Conservation (phyloP, 495 filamentous ascomycete species). For the Sabuloglossum arenarium region DNA sequence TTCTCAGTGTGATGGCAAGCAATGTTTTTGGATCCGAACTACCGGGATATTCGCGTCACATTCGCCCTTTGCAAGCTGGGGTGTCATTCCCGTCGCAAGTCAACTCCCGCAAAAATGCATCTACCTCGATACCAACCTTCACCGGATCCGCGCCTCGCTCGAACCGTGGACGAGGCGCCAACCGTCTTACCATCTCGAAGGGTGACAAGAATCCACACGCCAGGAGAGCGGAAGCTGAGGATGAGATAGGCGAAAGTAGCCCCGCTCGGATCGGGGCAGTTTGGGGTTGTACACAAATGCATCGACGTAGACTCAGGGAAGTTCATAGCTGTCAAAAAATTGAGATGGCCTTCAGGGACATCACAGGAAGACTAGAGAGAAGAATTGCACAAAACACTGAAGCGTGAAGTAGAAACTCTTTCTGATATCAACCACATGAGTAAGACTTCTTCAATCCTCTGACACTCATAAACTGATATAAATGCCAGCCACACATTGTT, state of each 20-base stretch:
- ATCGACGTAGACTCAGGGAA: conserved; percentile 12
- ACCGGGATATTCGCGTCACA: too few relatives aligned
- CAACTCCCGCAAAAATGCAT: too few relatives aligned
- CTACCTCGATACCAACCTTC: too few relatives aligned
- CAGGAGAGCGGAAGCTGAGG: conserved; percentile 2
- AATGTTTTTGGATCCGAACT: too few relatives aligned
- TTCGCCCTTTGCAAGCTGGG: too few relatives aligned
- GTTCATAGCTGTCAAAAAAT: conserved; percentile 11
- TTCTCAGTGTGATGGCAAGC: too few relatives aligned
- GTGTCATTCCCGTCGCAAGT: too few relatives aligned
- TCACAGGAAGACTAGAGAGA: conserved; percentile 4
- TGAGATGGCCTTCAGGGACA: conserved; percentile 6
- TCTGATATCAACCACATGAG: conserved; percentile 8
- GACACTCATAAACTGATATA: conserved; percentile 4
- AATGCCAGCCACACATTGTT: conserved; percentile 5
- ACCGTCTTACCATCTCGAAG: neutral
- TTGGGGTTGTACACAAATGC: conserved; percentile 9
- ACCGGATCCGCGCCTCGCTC: neutral
- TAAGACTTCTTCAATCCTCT: conserved; percentile 5
- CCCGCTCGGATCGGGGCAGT: conserved; percentile 8
- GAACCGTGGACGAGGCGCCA: neutral
- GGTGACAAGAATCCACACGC: neutral
- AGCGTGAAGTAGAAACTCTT: neutral
- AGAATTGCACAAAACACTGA: neutral
- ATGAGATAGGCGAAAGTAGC: conserved; percentile 7